A percentile compares a stretch with the other conserved stretches of the same genome.
phyloP scores from a whole-genome alignment of 192 early-diverging fungal genomes.

The Podila horticola region DNA sequence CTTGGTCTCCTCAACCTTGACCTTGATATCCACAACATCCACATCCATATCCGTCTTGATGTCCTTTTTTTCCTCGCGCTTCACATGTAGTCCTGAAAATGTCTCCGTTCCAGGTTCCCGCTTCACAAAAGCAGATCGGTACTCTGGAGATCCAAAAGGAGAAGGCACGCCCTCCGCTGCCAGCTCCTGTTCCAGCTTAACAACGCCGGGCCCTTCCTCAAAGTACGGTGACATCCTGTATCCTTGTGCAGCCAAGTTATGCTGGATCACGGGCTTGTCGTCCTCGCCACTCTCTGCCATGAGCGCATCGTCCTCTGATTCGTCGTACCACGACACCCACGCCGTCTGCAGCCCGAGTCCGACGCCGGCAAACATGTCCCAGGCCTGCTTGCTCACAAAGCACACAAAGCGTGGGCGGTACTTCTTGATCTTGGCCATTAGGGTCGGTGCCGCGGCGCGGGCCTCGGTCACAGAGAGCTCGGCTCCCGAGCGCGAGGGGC shows the following conservation, averaged over 20 bases:
- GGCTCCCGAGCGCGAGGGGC: conserved; percentile 64
- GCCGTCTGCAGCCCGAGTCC: conserved; percentile 40
- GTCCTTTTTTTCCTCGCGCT: not conserved
- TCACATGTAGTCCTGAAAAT: not conserved
- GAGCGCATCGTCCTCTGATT: conserved; percentile 14
- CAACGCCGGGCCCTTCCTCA: conserved; percentile 15
- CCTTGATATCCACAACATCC: conserved; percentile 10
- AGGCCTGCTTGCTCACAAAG: conserved; percentile 78
- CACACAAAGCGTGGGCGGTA: conserved; percentile 69
- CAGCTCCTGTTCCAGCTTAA: conserved; percentile 11
- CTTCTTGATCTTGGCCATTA: conserved; percentile 69
- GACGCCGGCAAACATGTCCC: conserved; percentile 65
- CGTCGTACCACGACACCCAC: conserved; percentile 41
- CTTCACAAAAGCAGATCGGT: not conserved
- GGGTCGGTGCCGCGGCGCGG: conserved; percentile 64
- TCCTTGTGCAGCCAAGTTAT: conserved; percentile 28
- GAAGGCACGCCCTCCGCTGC: conserved; percentile 11
- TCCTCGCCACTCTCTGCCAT: not conserved
- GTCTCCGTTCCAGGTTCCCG: not conserved
- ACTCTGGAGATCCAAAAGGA: conserved; percentile 11
- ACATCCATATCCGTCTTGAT: conserved; percentile 6
- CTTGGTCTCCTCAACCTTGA: conserved; percentile 18
- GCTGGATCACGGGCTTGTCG: conserved; percentile 26
- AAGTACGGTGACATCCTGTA: conserved; percentile 39
- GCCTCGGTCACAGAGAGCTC: conserved; percentile 70